Evolutionary conservation across 768 basidiomycete species (phyloP).

Genomic region (Tylopilus intermedius): DNA sequence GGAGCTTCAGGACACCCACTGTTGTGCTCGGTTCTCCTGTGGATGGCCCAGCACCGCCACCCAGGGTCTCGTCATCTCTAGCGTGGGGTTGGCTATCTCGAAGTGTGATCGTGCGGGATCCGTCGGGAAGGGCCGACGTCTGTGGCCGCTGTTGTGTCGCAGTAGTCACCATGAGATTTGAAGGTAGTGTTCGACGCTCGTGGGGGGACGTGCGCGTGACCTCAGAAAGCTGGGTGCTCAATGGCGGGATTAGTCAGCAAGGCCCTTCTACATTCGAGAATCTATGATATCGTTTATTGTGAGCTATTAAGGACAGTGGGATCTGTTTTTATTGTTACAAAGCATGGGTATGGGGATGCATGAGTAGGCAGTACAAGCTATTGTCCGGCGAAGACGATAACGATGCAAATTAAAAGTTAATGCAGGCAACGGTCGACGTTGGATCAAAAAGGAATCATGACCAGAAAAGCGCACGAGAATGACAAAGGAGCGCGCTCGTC

Average conservation of each 20-base stretch:
- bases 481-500: constrained; percentile 10
- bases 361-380: constrained; percentile 21
- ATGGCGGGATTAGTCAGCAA: constrained; percentile 20
- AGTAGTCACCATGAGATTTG: constrained; percentile 9
- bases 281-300: constrained; percentile 11
- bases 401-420: constrained; percentile 21
- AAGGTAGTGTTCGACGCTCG: background rate
- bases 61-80: constrained; percentile 8
- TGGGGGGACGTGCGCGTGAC: too few relatives aligned
- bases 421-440: constrained; percentile 31
- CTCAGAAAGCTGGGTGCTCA: too few relatives aligned
- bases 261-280: background rate
- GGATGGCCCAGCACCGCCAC: constrained; percentile 13
- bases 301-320: constrained; percentile 18
- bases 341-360: constrained; percentile 21
- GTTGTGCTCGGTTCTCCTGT: constrained; percentile 17
- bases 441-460: background rate
- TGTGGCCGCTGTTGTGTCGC: constrained; percentile 30
- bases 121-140: constrained; percentile 44
- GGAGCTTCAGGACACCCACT: constrained; percentile 55
- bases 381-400: constrained; percentile 19
- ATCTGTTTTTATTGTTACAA: constrained; percentile 23
- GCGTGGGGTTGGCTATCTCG: constrained; percentile 33
- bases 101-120: constrained; percentile 52
- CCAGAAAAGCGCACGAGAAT: constrained; percentile 3